Conservation (phyloP, 2,329 filamentous ascomycete genomes). For the Hypoxylon sp. region DNA sequence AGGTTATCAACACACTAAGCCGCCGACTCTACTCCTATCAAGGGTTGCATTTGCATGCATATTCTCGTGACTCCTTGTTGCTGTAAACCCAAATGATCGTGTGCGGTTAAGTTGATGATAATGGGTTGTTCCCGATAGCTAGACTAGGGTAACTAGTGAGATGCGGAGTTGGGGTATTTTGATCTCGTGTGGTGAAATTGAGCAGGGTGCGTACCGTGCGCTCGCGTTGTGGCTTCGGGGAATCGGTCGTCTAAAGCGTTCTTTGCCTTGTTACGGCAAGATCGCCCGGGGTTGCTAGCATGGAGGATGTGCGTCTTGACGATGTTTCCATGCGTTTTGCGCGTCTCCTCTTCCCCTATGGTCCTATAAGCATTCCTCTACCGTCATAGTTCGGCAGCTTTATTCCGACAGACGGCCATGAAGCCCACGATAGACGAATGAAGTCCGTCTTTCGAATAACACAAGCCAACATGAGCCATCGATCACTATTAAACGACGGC, state of each 20-base stretch:
- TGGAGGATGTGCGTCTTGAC: background rate
- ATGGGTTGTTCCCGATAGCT: too few relatives aligned
- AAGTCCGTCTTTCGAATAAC: background rate
- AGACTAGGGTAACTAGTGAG: background rate
- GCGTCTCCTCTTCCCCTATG: background rate
- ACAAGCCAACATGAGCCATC: too few relatives aligned
- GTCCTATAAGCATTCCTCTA: background rate
- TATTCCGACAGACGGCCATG: background rate
- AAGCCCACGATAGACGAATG: background rate
- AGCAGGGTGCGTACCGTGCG: conserved; percentile 18
- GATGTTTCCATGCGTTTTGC: background rate
- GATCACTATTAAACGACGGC: background rate
- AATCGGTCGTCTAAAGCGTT: conserved; percentile 1
- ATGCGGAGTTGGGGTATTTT: conserved; percentile 6
- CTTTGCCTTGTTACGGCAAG: conserved; percentile 2
- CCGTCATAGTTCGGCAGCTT: background rate
- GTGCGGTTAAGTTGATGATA: background rate
- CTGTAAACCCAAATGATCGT: conserved; percentile 6
- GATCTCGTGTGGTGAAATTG: conserved; percentile 6
- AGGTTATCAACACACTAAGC: conserved; percentile 19
- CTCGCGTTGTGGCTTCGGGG: background rate
- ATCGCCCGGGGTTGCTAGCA: background rate
- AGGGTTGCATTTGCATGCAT: conserved; percentile 17
- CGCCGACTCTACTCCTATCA: conserved; percentile 3
- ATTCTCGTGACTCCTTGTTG: conserved; percentile 15